Conservation (phyloP, 176 grass and related monocot species). For the Zoysia japonica region DNA sequence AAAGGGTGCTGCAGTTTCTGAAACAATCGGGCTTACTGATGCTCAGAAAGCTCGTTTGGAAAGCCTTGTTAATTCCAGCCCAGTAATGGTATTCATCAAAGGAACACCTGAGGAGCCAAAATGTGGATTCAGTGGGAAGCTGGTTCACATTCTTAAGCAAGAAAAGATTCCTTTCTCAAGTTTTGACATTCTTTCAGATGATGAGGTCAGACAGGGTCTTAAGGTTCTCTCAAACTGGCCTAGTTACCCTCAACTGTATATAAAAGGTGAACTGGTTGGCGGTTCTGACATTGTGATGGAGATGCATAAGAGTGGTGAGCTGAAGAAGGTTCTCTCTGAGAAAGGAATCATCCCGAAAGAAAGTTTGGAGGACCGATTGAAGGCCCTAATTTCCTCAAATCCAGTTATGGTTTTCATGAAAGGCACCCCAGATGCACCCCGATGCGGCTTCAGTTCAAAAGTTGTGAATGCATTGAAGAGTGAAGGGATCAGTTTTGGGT, state of each 20-base stretch:
- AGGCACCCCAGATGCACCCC: conserved; percentile 76
- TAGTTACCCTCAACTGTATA: conserved; percentile 94
- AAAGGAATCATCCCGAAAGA: conserved; percentile 55
- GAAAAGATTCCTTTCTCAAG: conserved; percentile 83
- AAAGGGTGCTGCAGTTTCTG: conserved; percentile 35
- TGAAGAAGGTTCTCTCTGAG: conserved; percentile 74
- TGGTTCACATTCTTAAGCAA: conserved; percentile 85
- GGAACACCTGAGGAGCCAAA: conserved; percentile 84
- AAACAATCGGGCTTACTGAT: conserved; percentile 35
- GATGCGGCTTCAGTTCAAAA: conserved; percentile 88
- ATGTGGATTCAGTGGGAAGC: conserved; percentile 92
- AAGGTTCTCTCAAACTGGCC: conserved; percentile 89
- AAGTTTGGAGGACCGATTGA: conserved; percentile 58
- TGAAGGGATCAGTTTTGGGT: conserved; percentile 73
- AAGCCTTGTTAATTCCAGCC: conserved; percentile 60
- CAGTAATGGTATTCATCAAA: conserved; percentile 92
- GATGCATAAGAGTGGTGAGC: conserved; percentile 94
- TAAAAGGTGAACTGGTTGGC: conserved; percentile 89
- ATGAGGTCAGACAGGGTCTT: conserved; percentile 78
- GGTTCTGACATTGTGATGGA: conserved; percentile 88
- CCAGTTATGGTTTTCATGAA: conserved; percentile 97
- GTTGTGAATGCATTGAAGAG: conserved; percentile 76
- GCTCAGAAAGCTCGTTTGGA: conserved; percentile 55
- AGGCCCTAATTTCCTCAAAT: conserved; percentile 53
- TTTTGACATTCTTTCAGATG: conserved; percentile 87